Conservation (phyloP, 495 filamentous ascomycete genomes). For the Aspergillus avenaceus region DNA sequence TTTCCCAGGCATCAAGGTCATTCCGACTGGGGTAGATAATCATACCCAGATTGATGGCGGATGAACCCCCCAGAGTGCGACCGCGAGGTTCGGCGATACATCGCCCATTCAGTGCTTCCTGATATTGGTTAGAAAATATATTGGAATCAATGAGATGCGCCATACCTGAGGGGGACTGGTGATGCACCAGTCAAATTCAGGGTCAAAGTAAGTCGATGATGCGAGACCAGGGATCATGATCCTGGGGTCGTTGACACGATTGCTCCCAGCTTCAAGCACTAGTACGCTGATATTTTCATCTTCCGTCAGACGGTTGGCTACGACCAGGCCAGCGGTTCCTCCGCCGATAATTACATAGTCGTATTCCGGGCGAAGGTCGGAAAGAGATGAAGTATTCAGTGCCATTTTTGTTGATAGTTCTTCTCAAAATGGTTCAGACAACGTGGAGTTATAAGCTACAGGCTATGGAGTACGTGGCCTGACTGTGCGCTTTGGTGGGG, state of each 20-base stretch:
- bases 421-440: too few species aligned
- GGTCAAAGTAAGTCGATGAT: slow-evolving; percentile 36
- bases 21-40: slow-evolving; percentile 25
- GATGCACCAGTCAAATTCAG: slow-evolving; percentile 53
- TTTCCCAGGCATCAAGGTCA: slow-evolving; percentile 45
- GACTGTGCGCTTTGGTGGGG: too few species aligned
- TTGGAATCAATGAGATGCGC: background rate
- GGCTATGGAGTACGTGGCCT: too few species aligned
- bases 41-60: slow-evolving; percentile 43
- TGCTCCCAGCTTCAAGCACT: slow-evolving; percentile 50
- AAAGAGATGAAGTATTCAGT: too few species aligned
- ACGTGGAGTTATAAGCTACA: too few species aligned
- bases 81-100: slow-evolving; percentile 36
- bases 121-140: background rate
- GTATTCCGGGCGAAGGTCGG: too few species aligned
- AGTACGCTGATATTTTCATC: slow-evolving; percentile 37
- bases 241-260: slow-evolving; percentile 38
- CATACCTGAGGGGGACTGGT: slow-evolving; percentile 47
- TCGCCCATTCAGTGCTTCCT: slow-evolving; percentile 6
- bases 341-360: slow-evolving; percentile 39
- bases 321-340: slow-evolving; percentile 43
- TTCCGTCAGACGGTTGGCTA: slow-evolving; percentile 47
- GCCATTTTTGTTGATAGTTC: too few species aligned
- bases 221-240: slow-evolving; percentile 42
- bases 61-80: slow-evolving; percentile 53